phyloP scores from a whole-genome alignment of 1,139 yeast genomes.

The Candida dubliniensis region DNA sequence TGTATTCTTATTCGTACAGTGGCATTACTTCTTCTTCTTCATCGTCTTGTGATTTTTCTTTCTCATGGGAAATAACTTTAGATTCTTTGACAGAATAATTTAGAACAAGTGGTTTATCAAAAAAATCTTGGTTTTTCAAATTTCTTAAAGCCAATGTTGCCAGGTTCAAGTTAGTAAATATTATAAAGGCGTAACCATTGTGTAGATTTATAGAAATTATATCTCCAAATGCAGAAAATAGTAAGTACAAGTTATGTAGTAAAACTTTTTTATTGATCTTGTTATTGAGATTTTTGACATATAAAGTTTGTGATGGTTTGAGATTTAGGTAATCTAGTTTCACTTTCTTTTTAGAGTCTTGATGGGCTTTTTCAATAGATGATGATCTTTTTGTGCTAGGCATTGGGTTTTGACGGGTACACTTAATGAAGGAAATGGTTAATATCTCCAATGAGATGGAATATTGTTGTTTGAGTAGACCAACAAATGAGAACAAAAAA shows the following conservation, averaged over 20 bases:
- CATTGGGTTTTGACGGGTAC: neutral
- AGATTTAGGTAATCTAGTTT: slow-evolving; percentile 13
- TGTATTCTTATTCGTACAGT: slow-evolving; percentile 11
- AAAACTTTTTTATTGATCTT: slow-evolving; percentile 49
- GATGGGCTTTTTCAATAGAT: neutral
- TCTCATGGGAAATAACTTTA: slow-evolving; percentile 19
- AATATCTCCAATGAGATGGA: too few species aligned
- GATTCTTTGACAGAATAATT: slow-evolving; percentile 47
- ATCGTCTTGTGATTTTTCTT: slow-evolving; percentile 7
- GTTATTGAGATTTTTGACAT: slow-evolving; percentile 66
- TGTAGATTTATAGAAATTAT: slow-evolving; percentile 55
- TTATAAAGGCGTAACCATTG: slow-evolving; percentile 78
- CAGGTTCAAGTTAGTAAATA: slow-evolving; percentile 47
- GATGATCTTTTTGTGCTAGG: slow-evolving; percentile 1
- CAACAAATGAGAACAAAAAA: too few species aligned
- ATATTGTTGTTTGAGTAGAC: too few species aligned
- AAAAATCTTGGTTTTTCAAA: slow-evolving; percentile 49
- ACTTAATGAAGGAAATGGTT: neutral
- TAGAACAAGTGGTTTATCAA: slow-evolving; percentile 57
- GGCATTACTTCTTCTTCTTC: slow-evolving; percentile 13
- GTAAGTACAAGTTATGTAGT: slow-evolving; percentile 55
- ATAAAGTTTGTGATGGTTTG: slow-evolving; percentile 49
- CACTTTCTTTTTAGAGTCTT: slow-evolving; percentile 7
- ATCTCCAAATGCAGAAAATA: slow-evolving; percentile 70
- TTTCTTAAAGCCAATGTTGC: slow-evolving; percentile 56